phyloP scores from a whole-genome alignment of 1,284 basidiomycete species.

The Cryptococcus jaspeensis region DNA sequence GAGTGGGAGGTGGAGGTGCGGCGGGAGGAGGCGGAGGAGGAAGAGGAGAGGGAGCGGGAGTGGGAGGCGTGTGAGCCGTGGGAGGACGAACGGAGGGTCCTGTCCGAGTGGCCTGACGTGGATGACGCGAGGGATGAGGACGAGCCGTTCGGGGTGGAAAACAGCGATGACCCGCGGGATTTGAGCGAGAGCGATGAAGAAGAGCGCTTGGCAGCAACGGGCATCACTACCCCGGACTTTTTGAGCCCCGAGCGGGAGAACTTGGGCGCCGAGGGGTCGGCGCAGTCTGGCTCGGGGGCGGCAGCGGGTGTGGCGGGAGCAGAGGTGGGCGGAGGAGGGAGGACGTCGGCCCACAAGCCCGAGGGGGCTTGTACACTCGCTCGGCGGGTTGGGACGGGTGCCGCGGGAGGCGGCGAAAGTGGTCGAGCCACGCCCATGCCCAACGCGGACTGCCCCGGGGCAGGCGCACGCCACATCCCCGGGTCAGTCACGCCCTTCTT shows the following conservation, averaged over 20 bases:
- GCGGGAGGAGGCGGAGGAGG: not conserved
- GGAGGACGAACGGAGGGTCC: not conserved
- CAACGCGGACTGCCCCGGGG: constrained; percentile 13
- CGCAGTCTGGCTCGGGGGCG: constrained; percentile 6
- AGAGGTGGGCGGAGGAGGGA: not conserved
- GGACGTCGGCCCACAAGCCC: constrained; percentile 8
- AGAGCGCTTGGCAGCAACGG: constrained; percentile 25
- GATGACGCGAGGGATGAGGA: constrained; percentile 8
- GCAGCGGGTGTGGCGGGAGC: not conserved
- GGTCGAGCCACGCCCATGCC: constrained; percentile 12
- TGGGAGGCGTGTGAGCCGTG: not conserved
- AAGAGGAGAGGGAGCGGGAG: constrained; percentile 1
- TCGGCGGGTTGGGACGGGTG: not conserved
- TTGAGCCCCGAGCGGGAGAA: constrained; percentile 34
- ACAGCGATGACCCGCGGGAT: not conserved
- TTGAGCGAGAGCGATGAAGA: constrained; percentile 14
- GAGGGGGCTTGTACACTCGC: not conserved
- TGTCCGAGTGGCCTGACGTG: not conserved
- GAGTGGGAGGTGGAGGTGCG: constrained; percentile 3
- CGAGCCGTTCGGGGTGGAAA: constrained; percentile 6
- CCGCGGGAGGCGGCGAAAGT: constrained; percentile 10
- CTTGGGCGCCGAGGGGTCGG: constrained; percentile 25
- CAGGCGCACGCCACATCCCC: not conserved
- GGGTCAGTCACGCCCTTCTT: not conserved
- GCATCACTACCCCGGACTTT: constrained; percentile 35